Percentiles rank a stretch among this genome's conserved stretches.
These are phyloP conservation scores for Daldinia sp. DNA, from an alignment of 2,329 filamentous ascomycete genomes.

Conservation along the genomic window DNA sequence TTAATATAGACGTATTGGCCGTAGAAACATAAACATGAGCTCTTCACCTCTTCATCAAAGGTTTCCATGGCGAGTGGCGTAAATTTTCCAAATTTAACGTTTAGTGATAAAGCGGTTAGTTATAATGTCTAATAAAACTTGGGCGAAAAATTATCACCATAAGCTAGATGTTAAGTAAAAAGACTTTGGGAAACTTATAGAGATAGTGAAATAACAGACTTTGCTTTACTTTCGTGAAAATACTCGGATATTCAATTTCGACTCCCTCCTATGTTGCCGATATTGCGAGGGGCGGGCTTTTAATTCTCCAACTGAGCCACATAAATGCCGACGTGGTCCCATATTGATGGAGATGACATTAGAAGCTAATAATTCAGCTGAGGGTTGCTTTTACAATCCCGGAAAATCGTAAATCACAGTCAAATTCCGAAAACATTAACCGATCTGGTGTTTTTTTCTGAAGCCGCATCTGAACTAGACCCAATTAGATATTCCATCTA, in stretches of 20 bases:
- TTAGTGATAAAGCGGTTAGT: too few relatives aligned
- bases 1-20: background rate
- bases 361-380: background rate
- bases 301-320: background rate
- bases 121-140: too few relatives aligned
- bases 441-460: background rate
- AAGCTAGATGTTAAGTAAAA: too few relatives aligned
- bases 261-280: background rate
- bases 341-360: background rate
- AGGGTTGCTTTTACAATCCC: background rate
- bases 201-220: background rate
- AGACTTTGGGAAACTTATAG: too few relatives aligned
- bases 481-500: slow-evolving; percentile 12
- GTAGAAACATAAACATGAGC: background rate
- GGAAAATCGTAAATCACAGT: background rate
- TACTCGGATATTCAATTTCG: background rate
- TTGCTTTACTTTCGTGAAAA: background rate
- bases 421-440: slow-evolving; percentile 7
- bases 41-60: too few relatives aligned
- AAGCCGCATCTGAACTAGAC: slow-evolving; percentile 11
- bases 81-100: too few relatives aligned
- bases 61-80: too few relatives aligned
- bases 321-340: background rate
- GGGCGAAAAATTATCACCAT: too few relatives aligned
- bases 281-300: background rate